These are phyloP conservation scores for Elaeagnus macrophylla DNA, from an alignment of 306 rosid genomes.

Conservation along the genomic window DNA sequence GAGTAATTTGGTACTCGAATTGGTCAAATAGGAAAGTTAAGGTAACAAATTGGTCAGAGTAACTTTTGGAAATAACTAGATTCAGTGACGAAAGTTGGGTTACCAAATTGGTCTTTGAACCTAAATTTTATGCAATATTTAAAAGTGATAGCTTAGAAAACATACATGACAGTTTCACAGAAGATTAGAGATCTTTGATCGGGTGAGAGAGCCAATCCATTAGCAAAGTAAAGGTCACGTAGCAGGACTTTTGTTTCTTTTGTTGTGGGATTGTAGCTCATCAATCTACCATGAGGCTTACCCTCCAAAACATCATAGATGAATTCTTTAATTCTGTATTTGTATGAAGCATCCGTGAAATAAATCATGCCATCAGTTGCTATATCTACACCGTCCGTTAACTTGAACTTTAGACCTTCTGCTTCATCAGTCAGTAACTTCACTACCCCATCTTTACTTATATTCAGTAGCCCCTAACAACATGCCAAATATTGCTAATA, in stretches of 20 bases:
- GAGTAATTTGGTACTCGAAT: too few relatives aligned
- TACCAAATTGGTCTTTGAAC: too few relatives aligned
- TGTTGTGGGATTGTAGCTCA: slow-evolving; percentile 51
- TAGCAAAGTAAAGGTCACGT: slow-evolving; percentile 46
- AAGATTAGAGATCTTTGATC: slow-evolving; percentile 50
- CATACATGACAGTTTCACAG: slow-evolving; percentile 50
- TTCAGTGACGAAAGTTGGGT: too few relatives aligned
- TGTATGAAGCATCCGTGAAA: slow-evolving; percentile 65
- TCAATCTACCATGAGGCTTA: slow-evolving; percentile 51
- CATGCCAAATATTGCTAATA: background rate
- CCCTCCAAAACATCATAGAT: slow-evolving; percentile 36
- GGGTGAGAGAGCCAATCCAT: slow-evolving; percentile 55
- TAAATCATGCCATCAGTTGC: slow-evolving; percentile 54
- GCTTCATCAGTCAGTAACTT: slow-evolving; percentile 41
- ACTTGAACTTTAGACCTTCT: slow-evolving; percentile 45
- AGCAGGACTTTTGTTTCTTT: slow-evolving; percentile 41
- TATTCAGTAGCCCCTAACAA: slow-evolving; percentile 54
- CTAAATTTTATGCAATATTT: too few relatives aligned
- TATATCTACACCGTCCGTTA: slow-evolving; percentile 53
- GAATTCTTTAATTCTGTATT: slow-evolving; percentile 28
- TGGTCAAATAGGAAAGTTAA: too few relatives aligned
- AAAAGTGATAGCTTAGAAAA: background rate
- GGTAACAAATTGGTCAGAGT: too few relatives aligned
- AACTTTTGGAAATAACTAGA: too few relatives aligned
- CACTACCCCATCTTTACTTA: slow-evolving; percentile 33